Conservation (phyloP, 768 basidiomycete species). For the Boletus rubroflammeus region DNA sequence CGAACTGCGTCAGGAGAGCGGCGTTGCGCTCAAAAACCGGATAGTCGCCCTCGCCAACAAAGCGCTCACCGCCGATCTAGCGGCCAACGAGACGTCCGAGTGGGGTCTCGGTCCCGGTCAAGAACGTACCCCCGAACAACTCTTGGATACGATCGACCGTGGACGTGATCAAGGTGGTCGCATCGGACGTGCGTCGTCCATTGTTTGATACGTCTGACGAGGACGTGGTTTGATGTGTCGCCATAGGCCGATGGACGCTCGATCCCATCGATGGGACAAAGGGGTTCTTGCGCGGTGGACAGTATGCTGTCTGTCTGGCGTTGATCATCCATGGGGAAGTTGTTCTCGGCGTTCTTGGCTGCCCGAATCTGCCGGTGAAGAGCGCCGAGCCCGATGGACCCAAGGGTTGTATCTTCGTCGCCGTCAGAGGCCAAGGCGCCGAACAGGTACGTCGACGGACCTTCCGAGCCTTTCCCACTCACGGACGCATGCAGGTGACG, state of each 20-base stretch:
- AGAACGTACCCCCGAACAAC: constrained; percentile 48
- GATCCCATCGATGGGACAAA: constrained; percentile 94
- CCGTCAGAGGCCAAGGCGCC: constrained; percentile 83
- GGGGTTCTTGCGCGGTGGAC: constrained; percentile 88
- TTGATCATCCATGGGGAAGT: constrained; percentile 76
- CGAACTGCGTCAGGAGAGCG: constrained; percentile 57
- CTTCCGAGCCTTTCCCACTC: not conserved
- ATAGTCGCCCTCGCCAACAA: constrained; percentile 84
- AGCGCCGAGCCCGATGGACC: constrained; percentile 49
- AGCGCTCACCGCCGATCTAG: constrained; percentile 54
- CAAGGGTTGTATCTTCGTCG: constrained; percentile 81
- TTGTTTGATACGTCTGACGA: not conserved
- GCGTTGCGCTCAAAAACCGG: constrained; percentile 48
- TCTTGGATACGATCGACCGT: constrained; percentile 84
- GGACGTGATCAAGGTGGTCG: constrained; percentile 73
- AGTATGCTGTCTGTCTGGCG: constrained; percentile 90
- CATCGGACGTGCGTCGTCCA: constrained; percentile 57
- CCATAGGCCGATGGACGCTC: constrained; percentile 77
- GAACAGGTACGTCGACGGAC: constrained; percentile 47
- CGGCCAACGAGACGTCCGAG: constrained; percentile 49
- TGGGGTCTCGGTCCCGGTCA: constrained; percentile 74
- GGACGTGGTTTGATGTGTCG: not conserved
- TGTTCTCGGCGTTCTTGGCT: constrained; percentile 83
- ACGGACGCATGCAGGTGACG: constrained; percentile 39
- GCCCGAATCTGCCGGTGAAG: constrained; percentile 81